A percentile compares a stretch with the other conserved stretches of the same genome.
phyloP scores from a whole-genome alignment of 768 basidiomycete species.

The Tubosaeta brunneosetosa region DNA sequence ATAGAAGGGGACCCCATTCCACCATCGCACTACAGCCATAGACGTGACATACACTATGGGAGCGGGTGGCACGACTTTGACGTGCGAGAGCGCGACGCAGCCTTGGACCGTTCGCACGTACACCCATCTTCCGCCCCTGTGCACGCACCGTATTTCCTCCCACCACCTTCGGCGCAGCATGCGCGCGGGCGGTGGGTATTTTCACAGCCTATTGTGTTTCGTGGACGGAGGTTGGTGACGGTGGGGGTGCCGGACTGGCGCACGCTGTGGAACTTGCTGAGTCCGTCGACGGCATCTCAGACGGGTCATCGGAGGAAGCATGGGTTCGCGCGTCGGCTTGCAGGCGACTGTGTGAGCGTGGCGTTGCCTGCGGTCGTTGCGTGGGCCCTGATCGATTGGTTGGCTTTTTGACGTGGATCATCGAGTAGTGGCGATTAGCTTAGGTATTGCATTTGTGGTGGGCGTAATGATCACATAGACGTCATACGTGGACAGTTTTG shows the following conservation, averaged over 20 bases:
- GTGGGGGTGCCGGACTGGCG: constrained; percentile 39
- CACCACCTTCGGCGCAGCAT: constrained; percentile 31
- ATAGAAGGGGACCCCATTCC: constrained; percentile 41
- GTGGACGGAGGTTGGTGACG: constrained; percentile 52
- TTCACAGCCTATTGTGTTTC: constrained; percentile 53
- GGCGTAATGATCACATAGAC: neutral
- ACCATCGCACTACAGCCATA: constrained; percentile 45
- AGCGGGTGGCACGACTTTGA: constrained; percentile 28
- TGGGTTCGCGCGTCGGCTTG: constrained; percentile 33
- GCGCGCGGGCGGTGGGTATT: constrained; percentile 25
- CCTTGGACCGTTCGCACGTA: neutral
- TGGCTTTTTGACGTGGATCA: constrained; percentile 17
- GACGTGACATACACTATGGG: constrained; percentile 33
- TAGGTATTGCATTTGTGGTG: neutral
- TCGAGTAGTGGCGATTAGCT: neutral
- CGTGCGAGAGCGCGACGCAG: neutral
- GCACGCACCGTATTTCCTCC: constrained; percentile 34
- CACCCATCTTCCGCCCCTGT: neutral
- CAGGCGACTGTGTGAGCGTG: constrained; percentile 35
- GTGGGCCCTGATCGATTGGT: constrained; percentile 27
- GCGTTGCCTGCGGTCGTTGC: constrained; percentile 24
- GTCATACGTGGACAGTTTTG: neutral
- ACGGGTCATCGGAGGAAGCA: constrained; percentile 17
- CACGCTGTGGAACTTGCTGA: constrained; percentile 9
- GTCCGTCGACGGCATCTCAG: constrained; percentile 3